Evolutionary conservation across 257 asterid species (phyloP).

Genomic region (Misopates orontium): DNA sequence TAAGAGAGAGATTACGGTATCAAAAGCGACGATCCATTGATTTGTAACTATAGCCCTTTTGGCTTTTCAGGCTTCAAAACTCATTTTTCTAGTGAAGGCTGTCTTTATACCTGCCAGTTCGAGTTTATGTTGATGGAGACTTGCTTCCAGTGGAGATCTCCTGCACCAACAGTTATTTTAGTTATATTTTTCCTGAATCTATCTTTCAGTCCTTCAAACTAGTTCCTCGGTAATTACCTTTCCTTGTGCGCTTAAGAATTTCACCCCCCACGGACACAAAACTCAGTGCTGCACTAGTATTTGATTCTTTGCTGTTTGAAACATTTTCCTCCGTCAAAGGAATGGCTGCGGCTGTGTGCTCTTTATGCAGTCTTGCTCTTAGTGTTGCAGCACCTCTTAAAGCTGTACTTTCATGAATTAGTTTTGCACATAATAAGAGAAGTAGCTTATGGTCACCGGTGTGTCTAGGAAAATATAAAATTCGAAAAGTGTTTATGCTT

Average conservation of each 20-base stretch:
- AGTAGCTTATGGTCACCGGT: background rate
- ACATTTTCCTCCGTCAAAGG: slow-evolving; percentile 47
- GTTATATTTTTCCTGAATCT: background rate
- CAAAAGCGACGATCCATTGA: background rate
- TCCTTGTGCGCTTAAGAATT: slow-evolving; percentile 82
- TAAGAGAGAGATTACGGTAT: background rate
- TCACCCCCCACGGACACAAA: slow-evolving; percentile 72
- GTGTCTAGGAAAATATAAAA: too few relatives aligned
- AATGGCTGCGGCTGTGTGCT: slow-evolving; percentile 46
- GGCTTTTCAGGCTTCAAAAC: background rate
- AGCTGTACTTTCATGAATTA: slow-evolving; percentile 42
- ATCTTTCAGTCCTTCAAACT: slow-evolving; percentile 9
- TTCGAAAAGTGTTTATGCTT: too few relatives aligned
- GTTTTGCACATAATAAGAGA: background rate
- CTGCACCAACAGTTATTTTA: slow-evolving; percentile 40
- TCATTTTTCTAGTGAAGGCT: background rate
- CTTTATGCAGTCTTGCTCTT: slow-evolving; percentile 60
- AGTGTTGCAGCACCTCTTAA: slow-evolving; percentile 80
- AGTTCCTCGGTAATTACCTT: slow-evolving; percentile 44
- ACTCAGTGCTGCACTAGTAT: slow-evolving; percentile 41
- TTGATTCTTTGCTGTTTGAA: slow-evolving; percentile 51
- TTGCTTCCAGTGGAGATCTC: slow-evolving; percentile 90
- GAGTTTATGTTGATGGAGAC: slow-evolving; percentile 72
- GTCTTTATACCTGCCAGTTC: slow-evolving; percentile 51
- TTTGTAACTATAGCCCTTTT: background rate